phyloP scores from a whole-genome alignment of 805 yeast genomes.

The Suhomyces vadensis region DNA sequence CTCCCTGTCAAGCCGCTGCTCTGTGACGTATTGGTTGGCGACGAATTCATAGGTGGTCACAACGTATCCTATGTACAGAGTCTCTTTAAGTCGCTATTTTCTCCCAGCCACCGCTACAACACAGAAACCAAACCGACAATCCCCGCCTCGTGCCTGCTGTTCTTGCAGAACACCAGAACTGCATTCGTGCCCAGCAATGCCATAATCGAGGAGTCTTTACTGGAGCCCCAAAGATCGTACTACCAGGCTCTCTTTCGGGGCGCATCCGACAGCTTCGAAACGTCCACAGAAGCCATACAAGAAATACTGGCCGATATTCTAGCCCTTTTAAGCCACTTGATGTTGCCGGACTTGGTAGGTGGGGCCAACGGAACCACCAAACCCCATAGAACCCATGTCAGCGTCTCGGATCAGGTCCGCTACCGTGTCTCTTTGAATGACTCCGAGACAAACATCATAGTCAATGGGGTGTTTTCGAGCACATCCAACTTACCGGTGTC shows the following conservation, averaged over 20 bases:
- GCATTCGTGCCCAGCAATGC: slow-evolving; percentile 38
- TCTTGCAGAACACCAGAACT: slow-evolving; percentile 27
- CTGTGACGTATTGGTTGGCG: slow-evolving; percentile 36
- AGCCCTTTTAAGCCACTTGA: slow-evolving; percentile 25
- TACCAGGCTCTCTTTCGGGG: slow-evolving; percentile 29
- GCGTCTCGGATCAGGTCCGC: slow-evolving; percentile 11
- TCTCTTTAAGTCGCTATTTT: slow-evolving; percentile 31
- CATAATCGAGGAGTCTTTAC: slow-evolving; percentile 24
- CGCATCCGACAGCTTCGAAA: slow-evolving; percentile 14
- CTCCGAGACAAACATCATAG: slow-evolving; percentile 12
- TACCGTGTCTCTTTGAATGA: slow-evolving; percentile 16
- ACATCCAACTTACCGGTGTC: slow-evolving; percentile 21
- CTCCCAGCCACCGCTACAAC: slow-evolving; percentile 1
- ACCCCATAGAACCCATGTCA: slow-evolving; percentile 15
- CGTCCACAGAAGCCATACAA: slow-evolving; percentile 31
- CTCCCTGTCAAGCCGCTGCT: slow-evolving; percentile 37
- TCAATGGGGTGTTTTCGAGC: slow-evolving; percentile 23
- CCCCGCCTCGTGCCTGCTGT: slow-evolving; percentile 28
- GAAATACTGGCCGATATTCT: slow-evolving; percentile 34
- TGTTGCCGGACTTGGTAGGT: slow-evolving; percentile 27
- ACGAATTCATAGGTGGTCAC: slow-evolving; percentile 23
- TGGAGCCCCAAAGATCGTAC: slow-evolving; percentile 28
- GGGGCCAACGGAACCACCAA: slow-evolving; percentile 31
- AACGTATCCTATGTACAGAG: slow-evolving; percentile 26
- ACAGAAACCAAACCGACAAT: slow-evolving; percentile 12